Conservation (phyloP, 495 filamentous ascomycete genomes). For the Neurospora hispaniola region DNA sequence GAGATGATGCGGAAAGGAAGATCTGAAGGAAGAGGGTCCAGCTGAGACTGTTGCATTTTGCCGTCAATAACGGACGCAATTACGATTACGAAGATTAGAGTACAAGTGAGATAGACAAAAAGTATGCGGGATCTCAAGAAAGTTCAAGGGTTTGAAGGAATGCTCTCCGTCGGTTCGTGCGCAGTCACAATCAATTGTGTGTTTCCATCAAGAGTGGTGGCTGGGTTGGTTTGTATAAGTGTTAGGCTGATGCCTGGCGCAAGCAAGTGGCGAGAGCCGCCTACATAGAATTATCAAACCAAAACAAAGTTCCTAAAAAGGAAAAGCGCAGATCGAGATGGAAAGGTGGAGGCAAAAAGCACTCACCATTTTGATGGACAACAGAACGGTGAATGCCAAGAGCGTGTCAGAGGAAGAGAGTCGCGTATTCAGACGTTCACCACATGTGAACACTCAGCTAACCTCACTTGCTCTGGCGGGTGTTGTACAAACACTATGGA, state of each 20-base stretch:
- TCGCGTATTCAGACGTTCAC: conserved; percentile 5
- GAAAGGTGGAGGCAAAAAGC: neutral
- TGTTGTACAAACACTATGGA: neutral
- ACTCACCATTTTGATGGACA: conserved; percentile 12
- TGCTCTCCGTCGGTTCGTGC: neutral
- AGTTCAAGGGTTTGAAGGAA: neutral
- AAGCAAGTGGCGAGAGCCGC: neutral
- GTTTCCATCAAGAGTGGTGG: neutral
- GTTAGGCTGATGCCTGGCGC: neutral
- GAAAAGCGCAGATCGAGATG: neutral
- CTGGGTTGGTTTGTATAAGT: neutral
- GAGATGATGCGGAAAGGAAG: conserved; percentile 92
- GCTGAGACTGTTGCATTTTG: conserved; percentile 63
- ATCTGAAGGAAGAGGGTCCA: conserved; percentile 73
- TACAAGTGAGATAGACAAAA: neutral
- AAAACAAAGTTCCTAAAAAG: neutral
- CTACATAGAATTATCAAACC: neutral
- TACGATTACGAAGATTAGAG: neutral
- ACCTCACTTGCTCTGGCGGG: neutral
- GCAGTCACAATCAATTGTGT: neutral
- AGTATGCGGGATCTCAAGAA: neutral
- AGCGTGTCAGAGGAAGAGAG: neutral
- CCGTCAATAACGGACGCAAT: conserved; percentile 3
- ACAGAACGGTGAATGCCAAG: neutral
- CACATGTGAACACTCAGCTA: neutral